Conservation (phyloP, 768 basidiomycete genomes). For the Strobilomyces echinocephalus region DNA sequence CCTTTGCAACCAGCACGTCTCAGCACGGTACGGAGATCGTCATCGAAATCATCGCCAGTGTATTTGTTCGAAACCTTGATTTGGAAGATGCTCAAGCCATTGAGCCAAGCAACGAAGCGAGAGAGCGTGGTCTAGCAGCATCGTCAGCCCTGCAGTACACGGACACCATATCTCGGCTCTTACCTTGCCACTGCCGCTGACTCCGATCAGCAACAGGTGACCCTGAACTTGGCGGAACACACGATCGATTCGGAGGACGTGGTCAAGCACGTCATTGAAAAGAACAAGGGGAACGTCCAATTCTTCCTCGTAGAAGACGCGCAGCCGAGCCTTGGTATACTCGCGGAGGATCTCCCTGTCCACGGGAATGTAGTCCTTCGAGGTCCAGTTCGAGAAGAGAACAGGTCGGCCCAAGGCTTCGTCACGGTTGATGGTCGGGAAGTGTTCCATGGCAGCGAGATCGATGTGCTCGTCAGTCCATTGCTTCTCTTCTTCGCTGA, state of each 20-base stretch:
- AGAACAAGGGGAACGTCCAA: slow-evolving; percentile 95
- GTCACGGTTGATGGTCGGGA: slow-evolving; percentile 85
- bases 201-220: slow-evolving; percentile 92
- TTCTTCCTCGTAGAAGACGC: slow-evolving; percentile 99
- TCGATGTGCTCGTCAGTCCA: slow-evolving; percentile 98
- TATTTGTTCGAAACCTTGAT: slow-evolving; percentile 99
- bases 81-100: slow-evolving; percentile 97
- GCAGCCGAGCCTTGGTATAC: slow-evolving; percentile 92
- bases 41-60: slow-evolving; percentile 97
- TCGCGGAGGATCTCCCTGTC: slow-evolving; percentile 90
- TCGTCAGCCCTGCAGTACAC: slow-evolving; percentile 13
- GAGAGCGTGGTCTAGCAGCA: slow-evolving; percentile 82
- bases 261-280: slow-evolving; percentile 98
- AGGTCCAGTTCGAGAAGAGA: slow-evolving; percentile 98
- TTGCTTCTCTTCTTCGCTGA: slow-evolving; percentile 82
- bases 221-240: slow-evolving; percentile 99
- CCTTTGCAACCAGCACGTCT: slow-evolving; percentile 96
- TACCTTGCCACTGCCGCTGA: slow-evolving; percentile 98
- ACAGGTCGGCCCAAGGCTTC: slow-evolving; percentile 89
- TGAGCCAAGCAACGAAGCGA: slow-evolving; percentile 99
- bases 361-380: slow-evolving; percentile 93
- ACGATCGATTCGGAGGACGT: slow-evolving; percentile 95
- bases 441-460: slow-evolving; percentile 74
- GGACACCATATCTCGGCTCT: slow-evolving; percentile 11
- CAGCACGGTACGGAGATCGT: slow-evolving; percentile 91